phyloP scores from a whole-genome alignment of 371 early-diverging fungal species.

The Dinochytrium kinnereticum region DNA sequence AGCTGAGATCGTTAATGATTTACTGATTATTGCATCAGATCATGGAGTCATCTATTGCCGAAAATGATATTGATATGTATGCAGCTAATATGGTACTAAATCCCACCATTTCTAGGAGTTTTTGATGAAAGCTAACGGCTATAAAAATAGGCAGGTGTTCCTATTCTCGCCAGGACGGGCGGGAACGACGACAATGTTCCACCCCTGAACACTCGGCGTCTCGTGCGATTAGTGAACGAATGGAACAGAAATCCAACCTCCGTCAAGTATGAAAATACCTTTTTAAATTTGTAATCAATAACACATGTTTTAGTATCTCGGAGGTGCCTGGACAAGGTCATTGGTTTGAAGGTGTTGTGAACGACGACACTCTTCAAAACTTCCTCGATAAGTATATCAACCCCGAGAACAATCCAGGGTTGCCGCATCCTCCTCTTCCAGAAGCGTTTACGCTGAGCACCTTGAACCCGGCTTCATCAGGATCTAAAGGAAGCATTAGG shows the following conservation, averaged over 20 bases:
- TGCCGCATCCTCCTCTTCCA: slow-evolving; percentile 46
- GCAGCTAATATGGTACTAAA: slow-evolving; percentile 63
- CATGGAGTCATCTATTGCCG: slow-evolving; percentile 69
- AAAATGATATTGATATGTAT: slow-evolving; percentile 74
- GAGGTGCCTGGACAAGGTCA: slow-evolving; percentile 65
- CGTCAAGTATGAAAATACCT: slow-evolving; percentile 21
- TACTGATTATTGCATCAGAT: slow-evolving; percentile 52
- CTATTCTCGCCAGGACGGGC: slow-evolving; percentile 65
- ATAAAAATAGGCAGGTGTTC: slow-evolving; percentile 57
- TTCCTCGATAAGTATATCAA: slow-evolving; percentile 50
- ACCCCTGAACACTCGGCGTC: slow-evolving; percentile 66
- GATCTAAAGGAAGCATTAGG: slow-evolving; percentile 64
- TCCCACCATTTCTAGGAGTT: background rate
- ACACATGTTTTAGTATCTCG: slow-evolving; percentile 56
- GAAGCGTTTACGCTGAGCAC: slow-evolving; percentile 61
- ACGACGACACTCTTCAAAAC: slow-evolving; percentile 51
- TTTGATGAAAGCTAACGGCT: too few relatives aligned
- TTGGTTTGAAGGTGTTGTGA: slow-evolving; percentile 67
- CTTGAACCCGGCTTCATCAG: slow-evolving; percentile 69
- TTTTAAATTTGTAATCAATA: too few relatives aligned
- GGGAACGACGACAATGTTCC: slow-evolving; percentile 74
- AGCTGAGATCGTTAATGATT: background rate
- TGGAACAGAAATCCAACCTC: slow-evolving; percentile 49
- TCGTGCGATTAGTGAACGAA: slow-evolving; percentile 67
- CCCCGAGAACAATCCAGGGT: slow-evolving; percentile 30